A percentile compares a stretch with the other conserved stretches of the same genome.
These are phyloP conservation scores for Trichoderma sp. DNA, from an alignment of 2,329 filamentous ascomycete species.

Conservation along the genomic window DNA sequence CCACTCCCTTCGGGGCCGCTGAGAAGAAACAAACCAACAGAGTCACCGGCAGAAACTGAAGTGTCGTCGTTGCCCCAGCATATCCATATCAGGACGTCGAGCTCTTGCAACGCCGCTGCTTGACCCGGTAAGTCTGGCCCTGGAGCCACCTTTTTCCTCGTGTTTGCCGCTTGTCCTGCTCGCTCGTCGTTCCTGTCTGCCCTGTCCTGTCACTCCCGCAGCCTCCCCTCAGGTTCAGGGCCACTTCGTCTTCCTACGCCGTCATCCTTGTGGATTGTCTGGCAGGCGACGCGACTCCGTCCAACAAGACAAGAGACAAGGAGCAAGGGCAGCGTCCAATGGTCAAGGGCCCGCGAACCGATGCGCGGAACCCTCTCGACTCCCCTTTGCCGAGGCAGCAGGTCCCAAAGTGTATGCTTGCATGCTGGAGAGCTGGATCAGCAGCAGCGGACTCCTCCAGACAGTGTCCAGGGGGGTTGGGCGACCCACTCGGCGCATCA, in stretches of 20 bases:
- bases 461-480: conserved; percentile 27
- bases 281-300: conserved; percentile 18
- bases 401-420: conserved; percentile 23
- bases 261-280: conserved; percentile 7
- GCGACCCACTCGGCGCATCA: conserved; percentile 29
- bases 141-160: conserved; percentile 3
- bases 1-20: conserved; percentile 24
- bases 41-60: not conserved
- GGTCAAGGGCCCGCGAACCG: conserved; percentile 7
- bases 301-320: not conserved
- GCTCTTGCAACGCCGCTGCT: conserved; percentile 8
- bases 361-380: conserved; percentile 12
- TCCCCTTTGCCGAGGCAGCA: conserved; percentile 28
- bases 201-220: conserved; percentile 14
- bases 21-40: conserved; percentile 19
- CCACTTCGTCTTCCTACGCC: conserved; percentile 8
- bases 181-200: not conserved
- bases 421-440: conserved; percentile 24
- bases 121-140: conserved; percentile 8
- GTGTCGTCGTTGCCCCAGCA: not conserved
- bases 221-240: conserved; percentile 23
- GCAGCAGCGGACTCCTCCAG: conserved; percentile 20
- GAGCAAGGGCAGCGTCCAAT: conserved; percentile 8
- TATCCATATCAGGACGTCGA: not conserved
- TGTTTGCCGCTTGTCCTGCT: not conserved